Evolutionary conservation across 2,329 filamentous ascomycete genomes (phyloP), one percentile per base, ranked within the genome.

Genomic region (Lachnellula suecica): DNA sequence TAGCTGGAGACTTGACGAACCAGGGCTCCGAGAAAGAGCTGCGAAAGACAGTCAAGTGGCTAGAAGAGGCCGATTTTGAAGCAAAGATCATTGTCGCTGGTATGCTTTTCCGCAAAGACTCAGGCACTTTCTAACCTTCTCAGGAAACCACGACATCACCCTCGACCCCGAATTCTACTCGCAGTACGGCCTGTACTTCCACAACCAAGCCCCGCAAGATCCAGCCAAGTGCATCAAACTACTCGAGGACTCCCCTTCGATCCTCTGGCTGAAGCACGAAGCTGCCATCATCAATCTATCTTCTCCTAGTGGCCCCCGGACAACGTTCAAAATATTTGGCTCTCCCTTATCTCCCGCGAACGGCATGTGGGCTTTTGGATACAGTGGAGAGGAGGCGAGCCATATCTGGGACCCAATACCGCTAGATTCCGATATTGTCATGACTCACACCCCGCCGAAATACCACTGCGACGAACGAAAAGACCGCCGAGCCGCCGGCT

Each of bases 1-100:
- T 91, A 64, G 87, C 88, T 1, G 88, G 88, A 6, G 88, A 92
- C 65, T 69, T 92, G 59, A 89, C 87, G 3, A 91, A 90, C 66
- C 83, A 87, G 64, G 88, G 88, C 15, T 85, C 73, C 58, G 73
- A 74, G 58, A 73, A 72, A 6, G 82, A 85, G 70, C 72, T 91
- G 17, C 76, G 79, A 45, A 85, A 79, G 61, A 78, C 81, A 0
- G 74, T 88, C 0, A 70, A 74, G 19, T 92, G 88, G 87, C 73
- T 91, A 7, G 82, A 88, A 58, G 78, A 77, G 48, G 77, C 84
- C 3, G 76, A 83, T 45, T 90, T 88, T 52, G 83, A 89, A 61
- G 77, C 77, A 61, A 91, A 89, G 65, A 81, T 91, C 57, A 78
- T 90, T 35, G 71, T 90, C 58, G 86, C 85, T 57, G 86, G 84